phyloP scores from a whole-genome alignment of 139 green algal species.

The Microglena sp. region DNA sequence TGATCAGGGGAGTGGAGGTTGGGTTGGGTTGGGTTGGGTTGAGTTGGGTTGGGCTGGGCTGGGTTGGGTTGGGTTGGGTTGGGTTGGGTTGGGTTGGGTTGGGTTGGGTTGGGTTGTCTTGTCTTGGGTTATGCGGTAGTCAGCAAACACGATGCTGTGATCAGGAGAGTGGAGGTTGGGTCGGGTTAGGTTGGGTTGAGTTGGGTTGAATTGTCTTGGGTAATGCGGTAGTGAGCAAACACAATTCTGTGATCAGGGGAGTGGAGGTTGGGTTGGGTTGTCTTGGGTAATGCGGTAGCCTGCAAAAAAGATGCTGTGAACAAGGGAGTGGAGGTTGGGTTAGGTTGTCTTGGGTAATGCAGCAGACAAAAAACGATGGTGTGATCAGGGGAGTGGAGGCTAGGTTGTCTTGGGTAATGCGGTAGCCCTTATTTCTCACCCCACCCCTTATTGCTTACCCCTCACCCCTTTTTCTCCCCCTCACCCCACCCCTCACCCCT shows the following conservation, averaged over 20 bases:
- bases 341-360: neutral
- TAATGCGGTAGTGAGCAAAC: too few species aligned
- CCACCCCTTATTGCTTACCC: too few species aligned
- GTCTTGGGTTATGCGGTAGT: conserved; percentile 92
- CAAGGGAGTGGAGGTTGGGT: too few species aligned
- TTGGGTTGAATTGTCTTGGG: neutral
- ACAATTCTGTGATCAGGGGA: too few species aligned
- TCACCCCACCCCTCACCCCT: too few species aligned
- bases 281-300: conserved; percentile 93
- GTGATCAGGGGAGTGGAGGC: neutral
- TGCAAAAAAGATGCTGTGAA: conserved; percentile 72
- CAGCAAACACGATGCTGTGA: conserved; percentile 75
- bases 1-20: too few species aligned
- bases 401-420: conserved; percentile 83
- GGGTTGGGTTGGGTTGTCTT: neutral
- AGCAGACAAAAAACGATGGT: too few species aligned
- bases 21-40: neutral
- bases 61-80: too few species aligned
- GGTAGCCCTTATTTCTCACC: too few species aligned
- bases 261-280: neutral
- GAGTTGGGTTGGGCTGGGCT: neutral
- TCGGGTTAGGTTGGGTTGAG: neutral
- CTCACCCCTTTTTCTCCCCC: too few species aligned
- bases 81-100: too few species aligned
- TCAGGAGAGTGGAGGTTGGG: too few species aligned